Evolutionary conservation across 2,329 filamentous ascomycete genomes (phyloP).

Genomic region (Sclerotinia subarctica): DNA sequence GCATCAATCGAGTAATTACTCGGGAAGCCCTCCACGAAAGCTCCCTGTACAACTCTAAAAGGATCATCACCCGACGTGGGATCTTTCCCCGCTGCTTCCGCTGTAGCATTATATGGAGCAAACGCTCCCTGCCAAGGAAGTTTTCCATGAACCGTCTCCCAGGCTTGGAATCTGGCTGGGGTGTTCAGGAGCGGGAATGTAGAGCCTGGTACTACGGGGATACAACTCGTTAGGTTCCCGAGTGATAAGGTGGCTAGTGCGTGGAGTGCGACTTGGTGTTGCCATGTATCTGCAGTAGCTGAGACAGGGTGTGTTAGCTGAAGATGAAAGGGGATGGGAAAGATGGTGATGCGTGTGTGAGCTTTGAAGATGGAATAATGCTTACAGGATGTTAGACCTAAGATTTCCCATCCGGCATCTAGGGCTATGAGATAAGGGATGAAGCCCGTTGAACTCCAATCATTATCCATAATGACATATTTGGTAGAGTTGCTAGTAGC

Average conservation of each 20-base stretch:
- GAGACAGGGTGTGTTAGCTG: constrained; percentile 10
- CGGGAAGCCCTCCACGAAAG: constrained; percentile 47
- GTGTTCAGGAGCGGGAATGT: constrained; percentile 49
- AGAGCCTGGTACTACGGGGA: constrained; percentile 47
- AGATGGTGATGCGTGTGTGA: neutral
- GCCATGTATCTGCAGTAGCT: constrained; percentile 46
- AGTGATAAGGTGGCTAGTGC: constrained; percentile 47
- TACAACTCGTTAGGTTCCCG: constrained; percentile 45
- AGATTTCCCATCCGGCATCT: constrained; percentile 45
- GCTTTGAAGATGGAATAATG: neutral
- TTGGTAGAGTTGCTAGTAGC: neutral
- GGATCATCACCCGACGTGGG: constrained; percentile 46
- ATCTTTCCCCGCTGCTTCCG: constrained; percentile 44
- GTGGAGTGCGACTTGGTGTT: constrained; percentile 45
- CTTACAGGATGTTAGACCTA: constrained; percentile 41
- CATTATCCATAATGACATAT: constrained; percentile 35
- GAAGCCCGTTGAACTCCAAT: constrained; percentile 45
- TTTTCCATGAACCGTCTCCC: constrained; percentile 45
- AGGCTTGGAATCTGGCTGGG: constrained; percentile 44
- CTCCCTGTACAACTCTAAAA: constrained; percentile 41
- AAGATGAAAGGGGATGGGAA: neutral
- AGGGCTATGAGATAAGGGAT: constrained; percentile 46
- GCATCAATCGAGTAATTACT: constrained; percentile 42
- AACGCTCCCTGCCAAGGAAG: constrained; percentile 49
- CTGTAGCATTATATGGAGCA: constrained; percentile 43